Conservation (phyloP, 192 early-diverging fungal genomes). For the Coemansia sp. region DNA sequence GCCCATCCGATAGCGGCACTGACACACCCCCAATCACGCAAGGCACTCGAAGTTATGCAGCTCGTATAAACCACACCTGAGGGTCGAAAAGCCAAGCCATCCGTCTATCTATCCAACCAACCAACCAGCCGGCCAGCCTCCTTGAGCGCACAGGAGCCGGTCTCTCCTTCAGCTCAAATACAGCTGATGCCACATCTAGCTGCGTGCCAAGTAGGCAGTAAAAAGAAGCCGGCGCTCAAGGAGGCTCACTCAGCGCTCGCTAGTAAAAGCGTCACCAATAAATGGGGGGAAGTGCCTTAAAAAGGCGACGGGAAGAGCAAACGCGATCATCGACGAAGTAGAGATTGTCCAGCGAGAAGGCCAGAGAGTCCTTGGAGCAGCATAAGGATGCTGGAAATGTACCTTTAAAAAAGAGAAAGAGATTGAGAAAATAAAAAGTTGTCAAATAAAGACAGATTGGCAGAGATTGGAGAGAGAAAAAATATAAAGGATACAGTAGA, state of each 20-base stretch:
- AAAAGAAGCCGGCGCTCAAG: background rate
- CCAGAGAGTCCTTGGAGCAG: background rate
- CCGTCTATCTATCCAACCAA: background rate
- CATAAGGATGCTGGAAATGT: slow-evolving; percentile 6
- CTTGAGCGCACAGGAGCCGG: slow-evolving; percentile 8
- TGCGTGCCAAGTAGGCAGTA: background rate
- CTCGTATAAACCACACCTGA: background rate
- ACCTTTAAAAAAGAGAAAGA: slow-evolving; percentile 12
- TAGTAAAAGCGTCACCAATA: background rate
- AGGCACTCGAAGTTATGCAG: background rate
- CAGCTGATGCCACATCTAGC: background rate
- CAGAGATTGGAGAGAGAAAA: slow-evolving; percentile 1
- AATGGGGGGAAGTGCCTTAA: background rate
- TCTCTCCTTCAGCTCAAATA: slow-evolving; percentile 8
- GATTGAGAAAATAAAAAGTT: background rate
- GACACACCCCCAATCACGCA: background rate
- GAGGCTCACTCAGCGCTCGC: background rate
- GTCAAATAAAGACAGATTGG: background rate
- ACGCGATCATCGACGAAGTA: slow-evolving; percentile 9
- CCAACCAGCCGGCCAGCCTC: background rate
- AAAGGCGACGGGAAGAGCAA: slow-evolving; percentile 12
- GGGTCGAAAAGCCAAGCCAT: background rate
- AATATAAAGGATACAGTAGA: slow-evolving; percentile 12
- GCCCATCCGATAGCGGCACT: background rate
- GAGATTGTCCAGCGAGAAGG: background rate